Percentiles rank a stretch among this genome's conserved stretches.
These are phyloP conservation scores for Penicillium capsulatum DNA, from an alignment of 2,329 filamentous ascomycete genomes.

Conservation along the genomic window DNA sequence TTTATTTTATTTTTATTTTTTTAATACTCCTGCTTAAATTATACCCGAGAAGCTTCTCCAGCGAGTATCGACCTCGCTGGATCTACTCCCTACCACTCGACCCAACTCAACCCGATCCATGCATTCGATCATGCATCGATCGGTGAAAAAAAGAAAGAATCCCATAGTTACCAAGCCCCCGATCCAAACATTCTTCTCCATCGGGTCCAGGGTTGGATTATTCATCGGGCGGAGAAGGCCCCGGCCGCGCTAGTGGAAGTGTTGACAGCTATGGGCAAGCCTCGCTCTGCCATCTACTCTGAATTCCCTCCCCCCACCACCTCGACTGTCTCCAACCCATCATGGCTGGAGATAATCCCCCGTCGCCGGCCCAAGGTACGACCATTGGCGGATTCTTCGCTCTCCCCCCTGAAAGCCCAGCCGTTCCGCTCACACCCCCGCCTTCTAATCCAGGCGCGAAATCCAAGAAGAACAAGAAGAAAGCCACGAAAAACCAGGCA, in stretches of 20 bases:
- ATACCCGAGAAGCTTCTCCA: no score
- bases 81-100: no score
- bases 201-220: conserved; percentile 10
- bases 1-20: no score
- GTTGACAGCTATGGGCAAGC: conserved; percentile 31
- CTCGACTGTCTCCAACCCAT: conserved; percentile 7
- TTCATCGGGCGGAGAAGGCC: conserved; percentile 17
- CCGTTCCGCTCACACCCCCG: conserved; percentile 15
- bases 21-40: no score
- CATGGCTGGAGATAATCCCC: conserved; percentile 22
- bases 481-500: conserved; percentile 44
- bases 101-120: no score
- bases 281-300: conserved; percentile 4
- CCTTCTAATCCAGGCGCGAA: conserved; percentile 38
- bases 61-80: no score
- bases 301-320: conserved; percentile 5
- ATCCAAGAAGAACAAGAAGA: conserved; percentile 58
- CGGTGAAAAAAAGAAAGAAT: no score
- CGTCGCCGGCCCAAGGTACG: conserved; percentile 24
- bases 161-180: no score
- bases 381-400: conserved; percentile 1
- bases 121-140: no score
- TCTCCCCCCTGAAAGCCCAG: conserved; percentile 2
- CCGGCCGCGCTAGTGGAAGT: conserved; percentile 29
- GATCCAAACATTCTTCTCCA: no score